Percentiles rank a stretch among this genome's conserved stretches.
Evolutionary conservation across 2,329 filamentous ascomycete genomes (phyloP).

Genomic region (Colletotrichum agaves): DNA sequence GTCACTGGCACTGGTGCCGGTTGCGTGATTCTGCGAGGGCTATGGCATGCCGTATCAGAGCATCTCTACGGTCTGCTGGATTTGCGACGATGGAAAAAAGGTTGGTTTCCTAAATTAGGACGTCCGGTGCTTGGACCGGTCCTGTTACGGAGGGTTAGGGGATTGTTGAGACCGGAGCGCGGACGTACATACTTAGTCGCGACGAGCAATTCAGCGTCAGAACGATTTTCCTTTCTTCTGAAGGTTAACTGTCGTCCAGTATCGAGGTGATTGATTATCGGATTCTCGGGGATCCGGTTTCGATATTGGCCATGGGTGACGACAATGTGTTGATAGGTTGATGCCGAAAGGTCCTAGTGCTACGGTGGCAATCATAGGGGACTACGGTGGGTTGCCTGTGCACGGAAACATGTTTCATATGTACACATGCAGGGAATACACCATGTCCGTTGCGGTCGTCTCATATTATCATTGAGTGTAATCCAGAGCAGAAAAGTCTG

Average conservation of each 20-base stretch:
- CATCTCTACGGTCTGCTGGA: not conserved
- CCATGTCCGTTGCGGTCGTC: not conserved
- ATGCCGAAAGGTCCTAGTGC: constrained; percentile 18
- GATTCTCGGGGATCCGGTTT: not conserved
- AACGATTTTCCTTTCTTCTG: constrained; percentile 2
- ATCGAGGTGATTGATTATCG: not conserved
- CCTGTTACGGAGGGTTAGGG: not conserved
- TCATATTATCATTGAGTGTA: not conserved
- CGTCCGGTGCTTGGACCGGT: not conserved
- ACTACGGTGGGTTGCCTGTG: constrained; percentile 18
- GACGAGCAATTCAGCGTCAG: constrained; percentile 18
- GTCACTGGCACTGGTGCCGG: constrained; percentile 25
- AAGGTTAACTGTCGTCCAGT: not conserved
- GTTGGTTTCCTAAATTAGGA: not conserved
- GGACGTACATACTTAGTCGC: constrained; percentile 23
- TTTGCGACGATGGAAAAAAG: not conserved
- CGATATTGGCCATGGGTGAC: not conserved
- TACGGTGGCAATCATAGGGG: constrained; percentile 14
- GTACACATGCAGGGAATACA: constrained; percentile 12
- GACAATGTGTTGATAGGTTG: not conserved
- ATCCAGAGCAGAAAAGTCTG: not conserved
- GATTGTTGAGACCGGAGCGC: constrained; percentile 5
- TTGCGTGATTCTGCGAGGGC: constrained; percentile 6
- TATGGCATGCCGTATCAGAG: constrained; percentile 4
- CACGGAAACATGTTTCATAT: constrained; percentile 33